Percentiles rank a stretch among this genome's conserved stretches.
These are phyloP conservation scores for Annulohypoxylon truncatum DNA, from an alignment of 2,329 filamentous ascomycete species.

Conservation along the genomic window DNA sequence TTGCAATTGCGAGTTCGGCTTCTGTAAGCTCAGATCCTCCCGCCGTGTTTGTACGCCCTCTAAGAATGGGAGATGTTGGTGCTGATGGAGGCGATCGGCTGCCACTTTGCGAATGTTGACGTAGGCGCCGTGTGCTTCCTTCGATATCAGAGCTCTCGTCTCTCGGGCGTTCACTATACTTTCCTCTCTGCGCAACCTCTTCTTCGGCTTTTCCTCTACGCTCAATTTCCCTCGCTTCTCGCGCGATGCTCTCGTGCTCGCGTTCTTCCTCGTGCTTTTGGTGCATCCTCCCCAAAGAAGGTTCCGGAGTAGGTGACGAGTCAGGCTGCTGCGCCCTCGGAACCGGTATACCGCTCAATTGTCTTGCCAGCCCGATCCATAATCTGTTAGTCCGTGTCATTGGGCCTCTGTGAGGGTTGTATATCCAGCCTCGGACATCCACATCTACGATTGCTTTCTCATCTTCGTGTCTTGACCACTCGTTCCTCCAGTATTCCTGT, in stretches of 20 bases:
- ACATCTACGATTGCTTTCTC: conserved; percentile 91
- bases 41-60: conserved; percentile 51
- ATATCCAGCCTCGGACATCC: conserved; percentile 96
- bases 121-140: conserved; percentile 47
- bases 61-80: conserved; percentile 58
- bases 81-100: conserved; percentile 48
- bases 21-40: conserved; percentile 71
- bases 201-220: conserved; percentile 77
- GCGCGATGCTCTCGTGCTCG: conserved; percentile 74
- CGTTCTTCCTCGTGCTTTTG: conserved; percentile 61
- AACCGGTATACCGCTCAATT: conserved; percentile 86
- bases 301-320: conserved; percentile 27
- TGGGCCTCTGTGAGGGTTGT: conserved; percentile 84
- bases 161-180: conserved; percentile 75
- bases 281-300: conserved; percentile 49
- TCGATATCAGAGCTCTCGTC: conserved; percentile 58
- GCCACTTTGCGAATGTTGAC: conserved; percentile 11
- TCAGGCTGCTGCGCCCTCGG: conserved; percentile 61
- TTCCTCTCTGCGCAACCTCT: conserved; percentile 75
- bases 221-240: conserved; percentile 82
- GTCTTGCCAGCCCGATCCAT: conserved; percentile 85
- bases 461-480: conserved; percentile 84
- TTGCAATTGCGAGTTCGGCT: conserved; percentile 81
- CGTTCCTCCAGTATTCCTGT: conserved; percentile 78
- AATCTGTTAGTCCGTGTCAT: conserved; percentile 89